These are phyloP conservation scores for Neonectria punicea DNA, from an alignment of 2,329 filamentous ascomycete species.

Conservation along the genomic window DNA sequence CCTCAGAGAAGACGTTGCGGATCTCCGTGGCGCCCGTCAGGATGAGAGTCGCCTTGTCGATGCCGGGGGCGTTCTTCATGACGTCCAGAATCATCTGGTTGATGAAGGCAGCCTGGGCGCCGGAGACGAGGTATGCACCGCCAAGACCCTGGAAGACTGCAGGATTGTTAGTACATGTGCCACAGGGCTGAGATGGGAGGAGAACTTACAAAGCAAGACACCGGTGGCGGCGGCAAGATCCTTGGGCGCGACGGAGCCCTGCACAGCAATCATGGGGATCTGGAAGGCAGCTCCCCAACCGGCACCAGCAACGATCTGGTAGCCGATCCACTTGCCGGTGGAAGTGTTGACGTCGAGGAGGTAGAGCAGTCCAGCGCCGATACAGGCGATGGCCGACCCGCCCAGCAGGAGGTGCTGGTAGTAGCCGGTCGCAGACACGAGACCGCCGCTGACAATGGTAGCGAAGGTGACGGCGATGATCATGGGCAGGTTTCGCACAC, in stretches of 20 bases:
- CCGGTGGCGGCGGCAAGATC: slow-evolving; percentile 61
- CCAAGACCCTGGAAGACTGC: slow-evolving; percentile 61
- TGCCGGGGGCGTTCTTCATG: slow-evolving; percentile 46
- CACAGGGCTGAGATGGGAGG: not conserved
- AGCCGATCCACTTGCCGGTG: slow-evolving; percentile 61
- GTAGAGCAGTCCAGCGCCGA: slow-evolving; percentile 57
- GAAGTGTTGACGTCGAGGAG: slow-evolving; percentile 52
- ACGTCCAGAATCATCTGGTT: slow-evolving; percentile 55
- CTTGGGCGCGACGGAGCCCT: slow-evolving; percentile 51
- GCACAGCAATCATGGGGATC: slow-evolving; percentile 62
- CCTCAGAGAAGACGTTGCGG: slow-evolving; percentile 57
- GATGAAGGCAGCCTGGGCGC: slow-evolving; percentile 58
- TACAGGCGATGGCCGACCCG: slow-evolving; percentile 54
- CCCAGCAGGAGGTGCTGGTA: slow-evolving; percentile 59
- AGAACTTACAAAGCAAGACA: slow-evolving; percentile 54
- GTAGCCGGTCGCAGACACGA: slow-evolving; percentile 53
- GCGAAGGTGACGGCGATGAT: slow-evolving; percentile 57
- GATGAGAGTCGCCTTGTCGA: slow-evolving; percentile 51
- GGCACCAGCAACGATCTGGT: slow-evolving; percentile 61
- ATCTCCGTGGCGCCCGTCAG: slow-evolving; percentile 65
- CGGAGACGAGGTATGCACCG: slow-evolving; percentile 61
- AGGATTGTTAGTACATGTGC: slow-evolving; percentile 24
- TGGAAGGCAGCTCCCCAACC: slow-evolving; percentile 59
- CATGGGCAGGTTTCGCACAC: slow-evolving; percentile 58
- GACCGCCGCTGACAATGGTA: slow-evolving; percentile 52